Percentiles rank a stretch among this genome's conserved stretches.
Conservation (phyloP, 768 basidiomycete genomes). For the Tubosaeta sp. region DNA sequence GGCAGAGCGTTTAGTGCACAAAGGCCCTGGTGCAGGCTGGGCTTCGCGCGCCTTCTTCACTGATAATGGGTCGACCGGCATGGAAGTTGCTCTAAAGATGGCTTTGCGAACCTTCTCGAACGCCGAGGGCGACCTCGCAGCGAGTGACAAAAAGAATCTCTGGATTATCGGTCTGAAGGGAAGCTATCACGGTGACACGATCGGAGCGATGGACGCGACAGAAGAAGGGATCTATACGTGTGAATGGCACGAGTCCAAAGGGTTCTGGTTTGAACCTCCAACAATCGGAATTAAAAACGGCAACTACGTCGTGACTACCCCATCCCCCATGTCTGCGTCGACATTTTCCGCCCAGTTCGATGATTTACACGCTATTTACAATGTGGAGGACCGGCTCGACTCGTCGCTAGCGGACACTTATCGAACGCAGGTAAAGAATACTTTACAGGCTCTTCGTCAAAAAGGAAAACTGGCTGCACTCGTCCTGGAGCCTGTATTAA, state of each 20-base stretch:
- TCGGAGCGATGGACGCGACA: slow-evolving; percentile 94
- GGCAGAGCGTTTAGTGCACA: slow-evolving; percentile 68
- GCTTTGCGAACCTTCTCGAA: slow-evolving; percentile 67
- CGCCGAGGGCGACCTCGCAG: slow-evolving; percentile 33
- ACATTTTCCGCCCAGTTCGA: slow-evolving; percentile 21
- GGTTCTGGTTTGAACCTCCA: slow-evolving; percentile 92
- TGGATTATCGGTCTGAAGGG: slow-evolving; percentile 86
- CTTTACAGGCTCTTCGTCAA: slow-evolving; percentile 44
- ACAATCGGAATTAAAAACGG: slow-evolving; percentile 68
- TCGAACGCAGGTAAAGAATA: slow-evolving; percentile 48
- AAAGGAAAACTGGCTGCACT: slow-evolving; percentile 60
- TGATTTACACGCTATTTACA: slow-evolving; percentile 61
- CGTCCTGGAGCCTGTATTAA: slow-evolving; percentile 85
- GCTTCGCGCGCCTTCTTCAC: slow-evolving; percentile 88
- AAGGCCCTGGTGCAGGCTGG: slow-evolving; percentile 87
- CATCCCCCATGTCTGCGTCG: slow-evolving; percentile 41
- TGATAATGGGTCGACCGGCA: slow-evolving; percentile 93
- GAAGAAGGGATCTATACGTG: slow-evolving; percentile 90
- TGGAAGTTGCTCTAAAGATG: slow-evolving; percentile 99
- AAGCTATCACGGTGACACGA: slow-evolving; percentile 97
- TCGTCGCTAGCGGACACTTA: slow-evolving; percentile 65
- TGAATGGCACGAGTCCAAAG: slow-evolving; percentile 93
- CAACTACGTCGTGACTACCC: slow-evolving; percentile 47
- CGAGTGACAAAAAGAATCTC: slow-evolving; percentile 44
- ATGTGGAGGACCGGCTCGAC: slow-evolving; percentile 56